Conservation (phyloP, 164 flowering plant species). For the Vitis vinifera region ASM3070453v1 NC_081806.1:9448501-9449000, state of each 20-base stretch:
- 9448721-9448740: neutral
- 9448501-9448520: neutral
- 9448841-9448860: neutral
- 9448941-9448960: conserved; percentile 32
- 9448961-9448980: conserved; percentile 4
- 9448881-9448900: neutral
- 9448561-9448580: conserved; percentile 9
- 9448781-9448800: conserved; percentile 5
- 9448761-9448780: conserved; percentile 6
- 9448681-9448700: too few relatives aligned
- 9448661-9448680: too few relatives aligned
- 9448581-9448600: neutral
- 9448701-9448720: too few relatives aligned
- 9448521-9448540: neutral
- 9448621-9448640: too few relatives aligned
- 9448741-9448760: conserved; percentile 8
- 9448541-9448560: neutral
- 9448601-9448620: neutral
- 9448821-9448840: neutral
- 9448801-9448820: too few relatives aligned
- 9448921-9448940: conserved; percentile 13
- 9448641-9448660: too few relatives aligned
- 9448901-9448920: neutral
- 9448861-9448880: neutral
- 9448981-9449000: conserved; percentile 3